Conservation (phyloP, 2,329 filamentous ascomycete species). For the Huntiella bhutanensis region DNA sequence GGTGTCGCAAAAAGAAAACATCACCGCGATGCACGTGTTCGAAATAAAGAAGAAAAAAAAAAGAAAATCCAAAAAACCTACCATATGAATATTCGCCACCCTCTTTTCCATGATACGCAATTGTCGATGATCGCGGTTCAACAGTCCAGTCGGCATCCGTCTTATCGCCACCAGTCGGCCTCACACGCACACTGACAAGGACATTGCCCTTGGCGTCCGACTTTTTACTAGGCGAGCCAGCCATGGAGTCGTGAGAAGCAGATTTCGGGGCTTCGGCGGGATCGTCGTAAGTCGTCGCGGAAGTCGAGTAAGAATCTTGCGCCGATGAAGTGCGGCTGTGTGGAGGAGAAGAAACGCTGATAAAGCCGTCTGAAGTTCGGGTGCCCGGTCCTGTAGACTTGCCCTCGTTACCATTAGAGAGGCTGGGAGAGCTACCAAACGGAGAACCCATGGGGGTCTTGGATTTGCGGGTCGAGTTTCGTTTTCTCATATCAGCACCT, state of each 20-base stretch:
- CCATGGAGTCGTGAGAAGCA: conserved; percentile 16
- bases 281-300: conserved; percentile 76
- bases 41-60: neutral
- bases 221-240: conserved; percentile 26
- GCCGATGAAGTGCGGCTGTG: conserved; percentile 84
- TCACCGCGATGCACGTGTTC: neutral
- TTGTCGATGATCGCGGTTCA: conserved; percentile 62
- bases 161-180: conserved; percentile 53
- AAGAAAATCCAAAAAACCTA: conserved; percentile 25
- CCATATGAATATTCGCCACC: conserved; percentile 86
- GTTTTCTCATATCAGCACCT: conserved; percentile 25
- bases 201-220: conserved; percentile 81
- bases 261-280: conserved; percentile 34
- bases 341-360: conserved; percentile 62
- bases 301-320: conserved; percentile 81
- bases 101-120: conserved; percentile 73
- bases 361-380: conserved; percentile 54
- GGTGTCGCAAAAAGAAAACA: neutral
- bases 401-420: conserved; percentile 63
- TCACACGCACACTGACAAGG: conserved; percentile 80
- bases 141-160: conserved; percentile 80
- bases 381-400: conserved; percentile 48
- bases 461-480: conserved; percentile 27
- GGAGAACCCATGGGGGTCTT: conserved; percentile 37
- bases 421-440: conserved; percentile 41